phyloP scores from a whole-genome alignment of 176 grass and related monocot genomes.

The Chloris gayana region DNA sequence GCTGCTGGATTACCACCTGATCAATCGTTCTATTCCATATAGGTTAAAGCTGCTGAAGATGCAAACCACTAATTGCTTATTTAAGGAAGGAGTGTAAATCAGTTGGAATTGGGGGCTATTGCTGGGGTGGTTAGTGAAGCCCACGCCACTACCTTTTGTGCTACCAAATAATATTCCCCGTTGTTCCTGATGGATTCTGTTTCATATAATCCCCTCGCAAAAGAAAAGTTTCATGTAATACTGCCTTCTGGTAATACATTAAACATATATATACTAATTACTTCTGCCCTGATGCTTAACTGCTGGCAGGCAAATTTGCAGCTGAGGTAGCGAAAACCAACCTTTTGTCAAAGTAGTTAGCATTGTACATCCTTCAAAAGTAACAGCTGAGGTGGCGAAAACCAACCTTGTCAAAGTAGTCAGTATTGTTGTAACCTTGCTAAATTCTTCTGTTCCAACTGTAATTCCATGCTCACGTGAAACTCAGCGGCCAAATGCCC shows the following conservation, averaged over 20 bases:
- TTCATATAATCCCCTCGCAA: background rate
- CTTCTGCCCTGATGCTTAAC: background rate
- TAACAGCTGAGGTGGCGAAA: slow-evolving; percentile 36
- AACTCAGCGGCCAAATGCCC: slow-evolving; percentile 22
- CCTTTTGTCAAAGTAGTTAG: slow-evolving; percentile 17
- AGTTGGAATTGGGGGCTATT: slow-evolving; percentile 33
- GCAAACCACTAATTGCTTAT: slow-evolving; percentile 36
- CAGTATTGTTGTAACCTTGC: background rate
- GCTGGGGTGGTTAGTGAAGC: slow-evolving; percentile 41
- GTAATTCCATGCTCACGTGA: background rate
- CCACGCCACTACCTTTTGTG: too few relatives aligned
- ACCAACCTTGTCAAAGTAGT: background rate
- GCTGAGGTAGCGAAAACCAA: slow-evolving; percentile 33
- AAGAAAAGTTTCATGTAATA: too few relatives aligned
- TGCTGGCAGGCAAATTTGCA: slow-evolving; percentile 33
- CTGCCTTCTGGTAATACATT: too few relatives aligned
- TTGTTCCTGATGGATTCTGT: background rate
- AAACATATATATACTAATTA: background rate
- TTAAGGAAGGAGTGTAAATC: slow-evolving; percentile 25
- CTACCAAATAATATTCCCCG: too few relatives aligned
- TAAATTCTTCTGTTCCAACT: too few relatives aligned
- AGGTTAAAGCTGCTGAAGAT: slow-evolving; percentile 36
- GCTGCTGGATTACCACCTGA: background rate
- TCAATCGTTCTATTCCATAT: background rate
- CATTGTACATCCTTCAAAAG: slow-evolving; percentile 20